Evolutionary conservation across 108 stramenopile genomes (phyloP), one percentile per base, ranked within the genome.

Genomic region (Phaeodactylum tricornutum): DNA sequence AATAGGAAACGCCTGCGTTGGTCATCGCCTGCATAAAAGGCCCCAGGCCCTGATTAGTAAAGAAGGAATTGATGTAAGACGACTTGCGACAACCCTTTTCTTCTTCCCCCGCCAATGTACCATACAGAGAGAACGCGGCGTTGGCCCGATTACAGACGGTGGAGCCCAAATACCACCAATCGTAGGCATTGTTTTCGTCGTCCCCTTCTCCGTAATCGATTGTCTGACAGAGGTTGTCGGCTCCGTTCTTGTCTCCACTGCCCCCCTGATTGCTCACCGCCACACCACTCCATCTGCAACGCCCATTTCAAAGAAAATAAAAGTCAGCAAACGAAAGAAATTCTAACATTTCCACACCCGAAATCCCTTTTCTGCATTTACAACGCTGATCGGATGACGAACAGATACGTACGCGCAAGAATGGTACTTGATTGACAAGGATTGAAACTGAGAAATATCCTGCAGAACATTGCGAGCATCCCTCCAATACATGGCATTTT

Each of bases 31-130:
- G 29, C 4, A 23, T 28, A 62, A 62, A 28, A 4, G 33, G 49
- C 14, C 62, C 53, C 4, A 55, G 37, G 26, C 70, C 70, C 4
- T 44, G 38, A 22, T 46, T 55, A 32, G 70, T 64, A 60, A 61
- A 66, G 33, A 71, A 71, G 0, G 63, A 65, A 33, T 71, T 71
- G 50, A 71, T 66, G 27, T 49, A 71, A 2, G 54, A 55, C 4
- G 27, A 15, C 24, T 27, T 28, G 5, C 16, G 15, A 43, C 70
- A 59, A 29, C 34, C 49, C 11, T 19, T 20, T 3, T 39, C 48
- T 28, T n/a, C 9, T 3, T 23, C 15, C 23, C 31, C 48, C 38
- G 29, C 44, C n/a, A 63, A 30, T 21, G 57, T 28, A 5, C 70
- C 61, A 23, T 62, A 61, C 0, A 71, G 50, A 5, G 42, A 43